Conservation (phyloP, 2,329 filamentous ascomycete genomes). For the Leptographium procerum region DNA sequence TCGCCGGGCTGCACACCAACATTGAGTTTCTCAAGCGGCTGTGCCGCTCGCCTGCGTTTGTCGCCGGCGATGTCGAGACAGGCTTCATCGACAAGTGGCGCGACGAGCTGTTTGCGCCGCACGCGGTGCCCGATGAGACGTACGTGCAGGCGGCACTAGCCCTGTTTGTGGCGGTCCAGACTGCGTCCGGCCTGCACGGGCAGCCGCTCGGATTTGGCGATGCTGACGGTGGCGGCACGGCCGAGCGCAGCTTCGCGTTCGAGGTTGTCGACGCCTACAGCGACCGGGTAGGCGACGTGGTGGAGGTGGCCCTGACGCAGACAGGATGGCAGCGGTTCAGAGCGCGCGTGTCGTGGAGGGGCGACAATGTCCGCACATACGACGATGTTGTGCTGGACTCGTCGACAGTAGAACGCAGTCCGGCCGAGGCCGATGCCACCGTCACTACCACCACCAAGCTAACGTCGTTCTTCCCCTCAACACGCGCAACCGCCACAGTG, state of each 20-base stretch:
- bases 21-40: constrained; percentile 92
- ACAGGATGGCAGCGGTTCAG: constrained; percentile 34
- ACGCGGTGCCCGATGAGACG: constrained; percentile 55
- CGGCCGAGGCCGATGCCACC: constrained; percentile 2
- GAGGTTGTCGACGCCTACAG: constrained; percentile 48
- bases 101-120: constrained; percentile 61
- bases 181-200: constrained; percentile 25
- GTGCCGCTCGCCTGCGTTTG: constrained; percentile 70
- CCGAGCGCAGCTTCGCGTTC: constrained; percentile 38
- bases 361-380: constrained; percentile 22
- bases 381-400: constrained; percentile 32
- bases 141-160: constrained; percentile 81
- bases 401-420: constrained; percentile 5
- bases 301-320: constrained; percentile 39
- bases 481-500: constrained; percentile 69
- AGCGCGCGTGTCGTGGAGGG: constrained; percentile 30
- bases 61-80: constrained; percentile 82
- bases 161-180: constrained; percentile 42
- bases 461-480: constrained; percentile 69
- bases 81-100: constrained; percentile 90
- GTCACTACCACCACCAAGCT: constrained; percentile 25
- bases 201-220: constrained; percentile 44
- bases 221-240: constrained; percentile 21
- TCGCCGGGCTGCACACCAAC: constrained; percentile 87
- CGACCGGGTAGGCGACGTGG: constrained; percentile 36